Evolutionary conservation across 169 alveolate genomes (phyloP), one percentile per base, ranked within the genome.

Genomic region (Babesia ovata): DNA sequence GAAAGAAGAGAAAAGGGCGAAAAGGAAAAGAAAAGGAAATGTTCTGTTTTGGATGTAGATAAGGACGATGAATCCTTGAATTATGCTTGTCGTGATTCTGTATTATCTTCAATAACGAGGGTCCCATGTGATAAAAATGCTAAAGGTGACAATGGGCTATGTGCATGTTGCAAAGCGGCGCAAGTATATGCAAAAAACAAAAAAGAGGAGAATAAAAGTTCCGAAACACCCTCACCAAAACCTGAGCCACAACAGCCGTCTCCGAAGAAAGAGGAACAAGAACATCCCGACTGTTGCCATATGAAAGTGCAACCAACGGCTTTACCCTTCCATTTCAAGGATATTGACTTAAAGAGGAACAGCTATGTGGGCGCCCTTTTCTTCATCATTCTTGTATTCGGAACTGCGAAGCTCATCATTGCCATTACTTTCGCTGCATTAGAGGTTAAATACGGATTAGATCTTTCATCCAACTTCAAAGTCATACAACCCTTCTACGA

Each of bases 241-340:
- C 36, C 62, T 49, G 44, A 4, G 2, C 13, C n/a, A 13, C 16
- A 11, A 46, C 53, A 11, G 2, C 26, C 19, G 56, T 4, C 29
- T 16, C 14, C 66, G 13, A 1, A 13, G 3, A 50, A 54, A 0
- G 36, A 14, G 3, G 3, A 24, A 24, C 26, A 24, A 19, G 9
- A 16, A 8, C 21, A 63, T 3, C 70, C 72, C 21, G 48, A 36
- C 16, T 79, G 87, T 54, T 67, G 84, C 44, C 77, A 63, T 13
- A 67, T 79, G 57, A 79, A 79, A 60, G 75, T 79, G 53, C 33
- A 52, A 12, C 87, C 87, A 13, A 63, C 84, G 12, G 73, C 69
- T 49, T 26, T 63, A n/a, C 87, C 87, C 2, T 79, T 57, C 54
- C 83, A 69, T 29, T 79, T 70, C 76, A 67, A 76, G 54, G 29